These are phyloP conservation scores for Lipomyces starkeyi DNA, from an alignment of 805 yeast species.

Conservation along the genomic window DNA sequence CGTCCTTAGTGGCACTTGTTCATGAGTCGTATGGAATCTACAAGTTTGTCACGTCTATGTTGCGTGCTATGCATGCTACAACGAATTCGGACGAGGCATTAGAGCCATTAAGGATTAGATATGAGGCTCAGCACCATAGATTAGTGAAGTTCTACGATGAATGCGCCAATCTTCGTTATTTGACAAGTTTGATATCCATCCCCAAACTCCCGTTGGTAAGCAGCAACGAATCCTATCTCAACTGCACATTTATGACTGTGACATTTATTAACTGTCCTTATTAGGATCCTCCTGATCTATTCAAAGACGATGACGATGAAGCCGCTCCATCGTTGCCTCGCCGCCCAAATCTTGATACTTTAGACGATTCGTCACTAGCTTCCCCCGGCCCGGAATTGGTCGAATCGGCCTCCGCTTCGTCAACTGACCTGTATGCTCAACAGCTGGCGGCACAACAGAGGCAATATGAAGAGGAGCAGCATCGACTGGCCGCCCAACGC, in stretches of 20 bases:
- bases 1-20: slow-evolving; percentile 87
- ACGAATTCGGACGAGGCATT: slow-evolving; percentile 77
- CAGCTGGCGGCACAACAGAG: slow-evolving; percentile 51
- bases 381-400: slow-evolving; percentile 39
- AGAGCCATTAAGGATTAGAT: slow-evolving; percentile 73
- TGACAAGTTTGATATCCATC: slow-evolving; percentile 79
- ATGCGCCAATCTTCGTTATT: slow-evolving; percentile 80
- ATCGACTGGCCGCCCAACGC: slow-evolving; percentile 56
- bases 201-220: slow-evolving; percentile 61
- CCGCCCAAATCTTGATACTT: slow-evolving; percentile 47
- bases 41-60: slow-evolving; percentile 86
- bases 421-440: slow-evolving; percentile 49
- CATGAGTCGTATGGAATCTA: slow-evolving; percentile 92
- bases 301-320: slow-evolving; percentile 51
- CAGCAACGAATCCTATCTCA: background rate
- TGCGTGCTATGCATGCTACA: slow-evolving; percentile 81
- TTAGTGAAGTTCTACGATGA: slow-evolving; percentile 87
- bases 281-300: slow-evolving; percentile 63
- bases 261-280: background rate
- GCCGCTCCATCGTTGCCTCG: slow-evolving; percentile 50
- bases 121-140: slow-evolving; percentile 69
- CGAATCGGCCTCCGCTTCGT: background rate
- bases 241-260: background rate
- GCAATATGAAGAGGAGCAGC: slow-evolving; percentile 46
- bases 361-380: slow-evolving; percentile 38